Base-by-base conservation (phyloP, 2,329 filamentous ascomycete genomes). In the Fusarium staphyleae region DNA sequence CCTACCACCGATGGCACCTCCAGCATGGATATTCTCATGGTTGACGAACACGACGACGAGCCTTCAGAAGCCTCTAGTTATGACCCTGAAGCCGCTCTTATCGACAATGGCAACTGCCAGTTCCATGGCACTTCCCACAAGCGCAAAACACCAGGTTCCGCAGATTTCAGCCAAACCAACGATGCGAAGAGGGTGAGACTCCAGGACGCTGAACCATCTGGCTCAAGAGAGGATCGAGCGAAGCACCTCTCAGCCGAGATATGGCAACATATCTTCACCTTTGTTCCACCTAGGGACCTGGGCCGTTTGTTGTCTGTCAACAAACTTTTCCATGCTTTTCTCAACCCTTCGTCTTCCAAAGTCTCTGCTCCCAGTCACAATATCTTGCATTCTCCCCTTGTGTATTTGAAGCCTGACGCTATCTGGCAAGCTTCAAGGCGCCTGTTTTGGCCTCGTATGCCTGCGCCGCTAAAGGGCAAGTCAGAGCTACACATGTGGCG, bases 401-500 rank as follows among this genome's bases (percentile, higher is more conserved):
- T 65, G 24, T 37, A 55, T 35, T 67, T 78, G 65, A 81, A 82
- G 67, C 84, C 88, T 65, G 84, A 91, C 68, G 74, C 76, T 40
- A 85, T 93, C 65, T 93, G 90, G 90, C 82, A 82, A 69, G 76
- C 79, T 61, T 88, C 89, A 65, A 84, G 89, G 67, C 85, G 85
- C 64, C 74, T 77, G 15, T 87, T 84, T 70, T 83, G 84, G 75
- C 84, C 84, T 19, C 81, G 81, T 61, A 84, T 92, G 77, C 90
- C 90, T 39, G 79, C 80, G 49, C 90, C 90, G 22, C 77, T 93
- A 42, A 75, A 77, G 45, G 81, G 79, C 52, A 83, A 81, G 68
- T 83, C 83, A 34, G 90, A 95, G 72, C 76, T 90, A 60, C 83
- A 87, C 34, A 93, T 93, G 89, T 91, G 90, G 83, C 83, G 82